phyloP scores from a whole-genome alignment of 495 filamentous ascomycete species.

The Pseudoneurospora amorphoporcata region DNA sequence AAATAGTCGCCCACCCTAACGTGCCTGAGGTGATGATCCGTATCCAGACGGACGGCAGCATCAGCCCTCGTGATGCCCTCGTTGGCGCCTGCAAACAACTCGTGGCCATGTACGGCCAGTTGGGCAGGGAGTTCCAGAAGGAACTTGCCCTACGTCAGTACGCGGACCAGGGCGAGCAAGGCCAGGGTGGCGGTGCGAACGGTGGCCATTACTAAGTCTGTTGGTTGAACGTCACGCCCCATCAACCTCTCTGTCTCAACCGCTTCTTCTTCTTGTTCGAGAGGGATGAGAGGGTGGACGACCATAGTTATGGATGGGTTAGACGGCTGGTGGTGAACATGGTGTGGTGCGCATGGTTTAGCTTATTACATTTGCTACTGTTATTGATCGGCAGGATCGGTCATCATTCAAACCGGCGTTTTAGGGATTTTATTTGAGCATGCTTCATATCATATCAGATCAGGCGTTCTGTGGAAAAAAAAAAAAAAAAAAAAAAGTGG shows the following conservation, averaged over 20 bases:
- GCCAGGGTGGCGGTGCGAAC: constrained; percentile 14
- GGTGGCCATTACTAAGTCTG: background rate
- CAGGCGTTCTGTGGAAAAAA: too few species aligned
- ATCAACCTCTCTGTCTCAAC: too few species aligned
- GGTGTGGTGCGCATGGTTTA: background rate
- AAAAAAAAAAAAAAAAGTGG: too few species aligned
- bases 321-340: background rate
- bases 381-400: background rate
- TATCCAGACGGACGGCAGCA: constrained; percentile 80
- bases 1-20: constrained; percentile 68
- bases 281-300: too few species aligned
- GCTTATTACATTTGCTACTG: background rate
- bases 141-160: constrained; percentile 92
- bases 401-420: background rate
- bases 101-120: constrained; percentile 60
- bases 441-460: background rate
- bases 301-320: too few species aligned
- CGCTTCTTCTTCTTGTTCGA: too few species aligned
- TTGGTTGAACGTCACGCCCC: too few species aligned
- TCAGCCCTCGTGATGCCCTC: constrained; percentile 82
- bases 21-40: constrained; percentile 79
- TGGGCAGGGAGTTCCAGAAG: constrained; percentile 85
- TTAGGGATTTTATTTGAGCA: background rate
- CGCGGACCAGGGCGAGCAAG: constrained; percentile 49
- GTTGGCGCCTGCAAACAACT: constrained; percentile 65